A percentile compares a stretch with the other conserved stretches of the same genome.
These are phyloP conservation scores for Fusarium newnesense DNA, from an alignment of 2,329 filamentous ascomycete genomes.

Conservation along the genomic window DNA sequence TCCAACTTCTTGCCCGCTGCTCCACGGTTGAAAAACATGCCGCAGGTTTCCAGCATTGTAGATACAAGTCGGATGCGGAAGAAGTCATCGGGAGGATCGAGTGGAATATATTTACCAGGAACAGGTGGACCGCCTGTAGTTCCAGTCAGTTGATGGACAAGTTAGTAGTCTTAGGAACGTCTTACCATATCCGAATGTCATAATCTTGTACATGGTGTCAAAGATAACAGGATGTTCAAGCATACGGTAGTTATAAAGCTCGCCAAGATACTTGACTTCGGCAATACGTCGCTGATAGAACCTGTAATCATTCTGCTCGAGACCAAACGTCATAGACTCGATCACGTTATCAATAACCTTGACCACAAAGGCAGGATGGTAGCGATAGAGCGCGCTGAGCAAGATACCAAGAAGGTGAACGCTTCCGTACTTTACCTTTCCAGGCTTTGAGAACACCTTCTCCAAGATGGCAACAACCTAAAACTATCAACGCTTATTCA, in stretches of 20 bases:
- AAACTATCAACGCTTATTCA: neutral
- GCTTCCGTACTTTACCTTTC: slow-evolving; percentile 97
- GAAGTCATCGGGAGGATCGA: slow-evolving; percentile 93
- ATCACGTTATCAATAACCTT: slow-evolving; percentile 91
- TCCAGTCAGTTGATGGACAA: slow-evolving; percentile 20
- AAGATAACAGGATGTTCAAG: slow-evolving; percentile 96
- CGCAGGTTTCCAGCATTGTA: slow-evolving; percentile 92
- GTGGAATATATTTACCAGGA: slow-evolving; percentile 77
- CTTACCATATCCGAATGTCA: slow-evolving; percentile 87
- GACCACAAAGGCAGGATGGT: slow-evolving; percentile 91
- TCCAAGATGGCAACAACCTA: slow-evolving; percentile 79
- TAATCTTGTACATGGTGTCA: slow-evolving; percentile 91
- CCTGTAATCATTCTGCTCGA: slow-evolving; percentile 97
- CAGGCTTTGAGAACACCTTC: slow-evolving; percentile 95
- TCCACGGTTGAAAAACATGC: slow-evolving; percentile 94
- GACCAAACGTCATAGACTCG: slow-evolving; percentile 85
- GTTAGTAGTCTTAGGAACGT: neutral
- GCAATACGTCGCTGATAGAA: slow-evolving; percentile 95
- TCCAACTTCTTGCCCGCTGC: slow-evolving; percentile 96
- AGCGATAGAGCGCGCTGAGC: slow-evolving; percentile 86
- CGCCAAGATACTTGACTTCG: slow-evolving; percentile 94
- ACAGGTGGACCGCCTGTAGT: slow-evolving; percentile 77
- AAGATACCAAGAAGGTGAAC: slow-evolving; percentile 93
- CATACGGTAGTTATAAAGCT: slow-evolving; percentile 98
- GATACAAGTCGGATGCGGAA: slow-evolving; percentile 93